A percentile compares a stretch with the other conserved stretches of the same genome.
Conservation (phyloP, 139 green algal genomes). For the Coelastrella sp. region DNA sequence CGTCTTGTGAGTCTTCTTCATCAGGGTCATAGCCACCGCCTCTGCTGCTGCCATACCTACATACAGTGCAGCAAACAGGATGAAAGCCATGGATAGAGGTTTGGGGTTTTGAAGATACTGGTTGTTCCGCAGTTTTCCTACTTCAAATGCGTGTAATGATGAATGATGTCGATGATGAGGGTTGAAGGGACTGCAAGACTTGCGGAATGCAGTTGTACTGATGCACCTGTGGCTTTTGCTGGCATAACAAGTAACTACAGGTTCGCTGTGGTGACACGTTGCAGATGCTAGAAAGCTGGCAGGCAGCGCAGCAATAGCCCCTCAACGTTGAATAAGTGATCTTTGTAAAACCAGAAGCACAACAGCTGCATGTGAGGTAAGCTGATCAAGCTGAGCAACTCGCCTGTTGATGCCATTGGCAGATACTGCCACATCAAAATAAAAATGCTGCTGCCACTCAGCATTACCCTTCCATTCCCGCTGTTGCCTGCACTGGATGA, state of each 20-base stretch:
- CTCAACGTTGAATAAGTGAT: too few species aligned
- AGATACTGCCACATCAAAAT: background rate
- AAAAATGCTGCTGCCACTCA: background rate
- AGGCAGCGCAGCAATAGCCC: too few species aligned
- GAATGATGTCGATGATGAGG: too few species aligned
- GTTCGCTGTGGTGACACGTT: too few species aligned
- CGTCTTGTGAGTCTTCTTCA: background rate
- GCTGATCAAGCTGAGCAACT: background rate
- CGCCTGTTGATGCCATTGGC: background rate
- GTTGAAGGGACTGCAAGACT: too few species aligned
- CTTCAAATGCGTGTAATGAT: too few species aligned
- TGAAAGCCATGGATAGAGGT: background rate
- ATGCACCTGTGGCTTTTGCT: too few species aligned
- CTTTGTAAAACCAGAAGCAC: too few species aligned
- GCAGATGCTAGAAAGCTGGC: too few species aligned
- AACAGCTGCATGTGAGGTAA: background rate
- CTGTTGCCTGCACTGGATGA: background rate
- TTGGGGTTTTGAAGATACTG: background rate
- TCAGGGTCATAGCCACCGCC: background rate
- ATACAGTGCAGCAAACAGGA: background rate
- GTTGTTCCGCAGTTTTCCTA: background rate
- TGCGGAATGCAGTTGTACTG: too few species aligned
- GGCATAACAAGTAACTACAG: too few species aligned
- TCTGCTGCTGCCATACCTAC: slow-evolving; percentile 1
- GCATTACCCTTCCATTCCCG: background rate